phyloP scores from a whole-genome alignment of 2,329 filamentous ascomycete genomes.

The Phialemoniopsis sp. region DNA sequence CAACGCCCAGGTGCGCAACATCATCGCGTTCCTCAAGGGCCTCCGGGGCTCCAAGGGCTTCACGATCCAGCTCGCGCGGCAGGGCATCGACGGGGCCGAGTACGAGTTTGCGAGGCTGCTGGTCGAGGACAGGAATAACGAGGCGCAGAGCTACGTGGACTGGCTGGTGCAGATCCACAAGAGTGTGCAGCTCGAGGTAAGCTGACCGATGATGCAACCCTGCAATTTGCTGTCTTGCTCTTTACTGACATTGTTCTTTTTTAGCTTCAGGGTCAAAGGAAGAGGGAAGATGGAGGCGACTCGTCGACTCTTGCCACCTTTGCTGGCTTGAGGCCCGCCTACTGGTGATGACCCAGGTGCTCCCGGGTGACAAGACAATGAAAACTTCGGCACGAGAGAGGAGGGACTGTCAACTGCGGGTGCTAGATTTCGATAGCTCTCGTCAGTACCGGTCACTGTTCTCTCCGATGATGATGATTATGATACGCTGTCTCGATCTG shows the following conservation, averaged over 20 bases:
- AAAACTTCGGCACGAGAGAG: neutral
- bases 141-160: constrained; percentile 96
- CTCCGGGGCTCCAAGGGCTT: constrained; percentile 83
- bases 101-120: constrained; percentile 92
- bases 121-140: constrained; percentile 93
- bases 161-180: constrained; percentile 96
- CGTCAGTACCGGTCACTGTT: too few relatives aligned
- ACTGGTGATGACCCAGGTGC: constrained; percentile 17
- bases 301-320: constrained; percentile 49
- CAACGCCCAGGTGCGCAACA: constrained; percentile 91
- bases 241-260: constrained; percentile 4
- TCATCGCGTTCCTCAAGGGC: constrained; percentile 79
- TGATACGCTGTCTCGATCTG: too few relatives aligned
- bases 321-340: constrained; percentile 27
- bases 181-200: constrained; percentile 83
- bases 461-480: too few relatives aligned
- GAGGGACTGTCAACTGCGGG: neutral
- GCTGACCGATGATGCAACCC: too few relatives aligned
- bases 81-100: constrained; percentile 90
- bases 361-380: neutral
- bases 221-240: neutral
- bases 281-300: constrained; percentile 58
- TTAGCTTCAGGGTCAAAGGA: constrained; percentile 65
- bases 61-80: constrained; percentile 84
- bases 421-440: too few relatives aligned